Evolutionary conservation across 495 filamentous ascomycete species (phyloP).

Genomic region (Echria macrotheca): DNA sequence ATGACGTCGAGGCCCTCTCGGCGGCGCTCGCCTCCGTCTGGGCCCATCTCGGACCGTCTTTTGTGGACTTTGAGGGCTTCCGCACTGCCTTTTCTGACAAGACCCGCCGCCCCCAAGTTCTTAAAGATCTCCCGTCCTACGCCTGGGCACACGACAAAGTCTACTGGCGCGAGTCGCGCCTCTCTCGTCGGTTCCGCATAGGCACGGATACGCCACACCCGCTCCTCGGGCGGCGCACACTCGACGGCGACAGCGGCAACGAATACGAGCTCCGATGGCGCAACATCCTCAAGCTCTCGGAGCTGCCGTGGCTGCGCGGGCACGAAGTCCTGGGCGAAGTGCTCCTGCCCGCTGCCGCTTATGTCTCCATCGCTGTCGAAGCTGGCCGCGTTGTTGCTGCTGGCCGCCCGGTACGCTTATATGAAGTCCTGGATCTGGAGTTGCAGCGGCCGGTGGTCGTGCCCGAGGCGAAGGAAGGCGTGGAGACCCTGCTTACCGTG

Average conservation of each 20-base stretch:
- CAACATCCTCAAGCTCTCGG: conserved; percentile 30
- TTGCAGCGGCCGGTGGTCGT: conserved; percentile 12
- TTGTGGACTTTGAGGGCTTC: conserved; percentile 12
- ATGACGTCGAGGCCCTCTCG: conserved; percentile 25
- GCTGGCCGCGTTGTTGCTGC: conserved; percentile 13
- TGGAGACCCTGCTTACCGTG: neutral
- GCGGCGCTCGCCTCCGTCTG: conserved; percentile 31
- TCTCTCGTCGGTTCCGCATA: neutral
- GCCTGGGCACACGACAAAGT: conserved; percentile 6
- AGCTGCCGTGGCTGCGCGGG: conserved; percentile 40
- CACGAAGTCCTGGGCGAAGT: conserved; percentile 28
- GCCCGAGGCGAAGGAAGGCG: neutral
- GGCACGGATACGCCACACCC: neutral
- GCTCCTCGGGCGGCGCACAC: neutral
- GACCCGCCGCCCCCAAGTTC: neutral
- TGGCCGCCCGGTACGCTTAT: conserved; percentile 12
- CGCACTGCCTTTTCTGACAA: neutral
- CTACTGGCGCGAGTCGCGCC: neutral
- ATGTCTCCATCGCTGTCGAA: neutral
- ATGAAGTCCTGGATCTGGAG: conserved; percentile 17
- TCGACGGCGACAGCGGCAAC: neutral
- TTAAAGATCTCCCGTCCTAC: conserved; percentile 28
- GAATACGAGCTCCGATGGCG: conserved; percentile 33
- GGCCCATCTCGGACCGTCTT: conserved; percentile 6
- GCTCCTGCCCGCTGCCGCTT: neutral